Conservation (phyloP, 805 yeast genomes). For the Spathaspora gorwiae region DNA sequence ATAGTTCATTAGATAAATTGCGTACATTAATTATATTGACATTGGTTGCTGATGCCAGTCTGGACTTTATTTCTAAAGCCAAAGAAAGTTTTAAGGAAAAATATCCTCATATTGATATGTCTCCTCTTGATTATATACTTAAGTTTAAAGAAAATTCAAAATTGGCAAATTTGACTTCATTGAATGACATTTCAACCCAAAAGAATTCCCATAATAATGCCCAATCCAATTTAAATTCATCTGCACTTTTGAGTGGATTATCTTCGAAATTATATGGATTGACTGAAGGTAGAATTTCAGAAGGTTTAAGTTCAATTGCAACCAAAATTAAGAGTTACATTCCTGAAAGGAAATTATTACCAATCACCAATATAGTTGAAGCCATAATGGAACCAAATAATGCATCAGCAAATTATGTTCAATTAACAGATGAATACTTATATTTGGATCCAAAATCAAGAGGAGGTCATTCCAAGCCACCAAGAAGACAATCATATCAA, state of each 20-base stretch:
- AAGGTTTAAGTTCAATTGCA: conserved; percentile 85
- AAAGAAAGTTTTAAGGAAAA: conserved; percentile 54
- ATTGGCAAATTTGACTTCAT: conserved; percentile 16
- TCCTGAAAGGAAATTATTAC: conserved; percentile 84
- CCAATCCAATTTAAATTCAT: conserved; percentile 37
- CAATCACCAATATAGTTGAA: conserved; percentile 86
- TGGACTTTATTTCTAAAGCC: conserved; percentile 42
- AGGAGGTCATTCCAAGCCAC: conserved; percentile 86
- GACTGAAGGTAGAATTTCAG: conserved; percentile 77
- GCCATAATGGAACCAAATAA: conserved; percentile 80
- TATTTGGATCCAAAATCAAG: conserved; percentile 88
- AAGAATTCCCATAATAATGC: conserved; percentile 13
- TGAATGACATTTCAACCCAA: conserved; percentile 10
- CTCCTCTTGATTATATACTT: conserved; percentile 68
- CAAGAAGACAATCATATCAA: conserved; percentile 74
- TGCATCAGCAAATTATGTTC: conserved; percentile 58
- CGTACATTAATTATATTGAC: conserved; percentile 83
- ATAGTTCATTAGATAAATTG: conserved; percentile 72
- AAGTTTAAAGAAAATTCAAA: conserved; percentile 62
- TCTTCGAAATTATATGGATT: conserved; percentile 76
- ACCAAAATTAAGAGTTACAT: conserved; percentile 81
- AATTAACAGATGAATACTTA: conserved; percentile 81
- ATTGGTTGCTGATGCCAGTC: conserved; percentile 43
- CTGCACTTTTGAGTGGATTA: conserved; percentile 66
- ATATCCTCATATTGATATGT: conserved; percentile 50